Percentiles rank a stretch among this genome's conserved stretches.
Evolutionary conservation across 768 basidiomycete genomes (phyloP).

Genomic region (Russula compacta): DNA sequence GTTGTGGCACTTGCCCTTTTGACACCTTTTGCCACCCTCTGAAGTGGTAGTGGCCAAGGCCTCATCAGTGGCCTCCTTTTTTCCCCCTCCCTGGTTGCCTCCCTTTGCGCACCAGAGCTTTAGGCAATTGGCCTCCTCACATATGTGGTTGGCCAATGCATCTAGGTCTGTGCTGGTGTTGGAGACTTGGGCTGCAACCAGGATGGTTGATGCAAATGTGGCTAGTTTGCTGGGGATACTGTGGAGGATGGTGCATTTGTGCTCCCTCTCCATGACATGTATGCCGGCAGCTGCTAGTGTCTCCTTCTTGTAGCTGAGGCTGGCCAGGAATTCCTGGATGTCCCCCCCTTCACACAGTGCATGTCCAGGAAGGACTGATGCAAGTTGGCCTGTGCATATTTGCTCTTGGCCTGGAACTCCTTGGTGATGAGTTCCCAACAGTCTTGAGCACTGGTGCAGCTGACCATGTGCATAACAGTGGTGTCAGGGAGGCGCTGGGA

Average conservation of each 20-base stretch:
- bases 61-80: background rate
- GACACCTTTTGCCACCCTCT: constrained; percentile 9
- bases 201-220: background rate
- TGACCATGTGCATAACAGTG: too few relatives aligned
- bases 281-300: too few relatives aligned
- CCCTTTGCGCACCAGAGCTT: background rate
- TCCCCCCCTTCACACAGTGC: too few relatives aligned
- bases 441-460: too few relatives aligned
- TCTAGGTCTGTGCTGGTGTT: background rate
- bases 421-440: too few relatives aligned
- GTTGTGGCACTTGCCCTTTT: background rate
- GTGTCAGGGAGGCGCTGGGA: too few relatives aligned
- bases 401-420: too few relatives aligned
- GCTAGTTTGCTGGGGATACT: background rate
- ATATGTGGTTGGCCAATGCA: background rate
- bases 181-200: background rate
- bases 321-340: too few relatives aligned
- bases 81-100: background rate
- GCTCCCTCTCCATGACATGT: background rate
- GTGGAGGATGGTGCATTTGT: background rate
- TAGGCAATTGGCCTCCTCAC: background rate
- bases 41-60: background rate
- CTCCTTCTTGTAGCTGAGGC: too few relatives aligned
- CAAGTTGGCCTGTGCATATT: too few relatives aligned
- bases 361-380: too few relatives aligned